phyloP scores from a whole-genome alignment of 1,284 basidiomycete genomes.

The Sphaerobolus stellatus region DNA sequence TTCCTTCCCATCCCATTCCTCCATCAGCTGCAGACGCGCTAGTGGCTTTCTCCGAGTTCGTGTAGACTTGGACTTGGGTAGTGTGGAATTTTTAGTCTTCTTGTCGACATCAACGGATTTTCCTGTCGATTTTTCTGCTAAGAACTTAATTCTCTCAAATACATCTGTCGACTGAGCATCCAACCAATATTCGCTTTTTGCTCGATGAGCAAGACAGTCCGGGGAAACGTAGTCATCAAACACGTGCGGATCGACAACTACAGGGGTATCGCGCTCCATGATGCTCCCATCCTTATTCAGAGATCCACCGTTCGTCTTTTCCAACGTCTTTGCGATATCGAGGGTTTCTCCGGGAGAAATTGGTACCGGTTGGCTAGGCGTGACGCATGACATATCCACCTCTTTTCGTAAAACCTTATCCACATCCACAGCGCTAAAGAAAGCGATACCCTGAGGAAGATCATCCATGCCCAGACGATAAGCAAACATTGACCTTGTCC shows the following conservation, averaged over 20 bases:
- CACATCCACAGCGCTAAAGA: constrained; percentile 96
- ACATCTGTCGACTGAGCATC: constrained; percentile 72
- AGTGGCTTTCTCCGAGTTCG: too few relatives aligned
- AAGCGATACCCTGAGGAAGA: constrained; percentile 90
- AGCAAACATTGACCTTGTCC: constrained; percentile 93
- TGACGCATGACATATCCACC: constrained; percentile 93
- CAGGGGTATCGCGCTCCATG: constrained; percentile 42
- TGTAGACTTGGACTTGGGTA: too few relatives aligned
- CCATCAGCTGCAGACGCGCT: too few relatives aligned
- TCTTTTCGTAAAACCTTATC: constrained; percentile 94
- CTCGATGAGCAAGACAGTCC: constrained; percentile 63
- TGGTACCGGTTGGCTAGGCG: constrained; percentile 83
- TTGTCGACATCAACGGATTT: too few relatives aligned
- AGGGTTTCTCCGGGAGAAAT: constrained; percentile 87
- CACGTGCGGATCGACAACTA: constrained; percentile 6
- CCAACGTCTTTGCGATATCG: constrained; percentile 69
- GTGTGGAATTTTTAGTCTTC: too few relatives aligned
- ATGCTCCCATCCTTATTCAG: constrained; percentile 55
- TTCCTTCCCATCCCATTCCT: too few relatives aligned
- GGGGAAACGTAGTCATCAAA: constrained; percentile 52
- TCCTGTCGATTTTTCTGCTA: constrained; percentile 42
- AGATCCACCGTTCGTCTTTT: constrained; percentile 65
- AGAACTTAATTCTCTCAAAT: constrained; percentile 63
- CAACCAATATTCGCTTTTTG: constrained; percentile 60
- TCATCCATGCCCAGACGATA: constrained; percentile 95